Conservation (phyloP, 1,139 yeast species). For the Waltiozyma solani region DNA sequence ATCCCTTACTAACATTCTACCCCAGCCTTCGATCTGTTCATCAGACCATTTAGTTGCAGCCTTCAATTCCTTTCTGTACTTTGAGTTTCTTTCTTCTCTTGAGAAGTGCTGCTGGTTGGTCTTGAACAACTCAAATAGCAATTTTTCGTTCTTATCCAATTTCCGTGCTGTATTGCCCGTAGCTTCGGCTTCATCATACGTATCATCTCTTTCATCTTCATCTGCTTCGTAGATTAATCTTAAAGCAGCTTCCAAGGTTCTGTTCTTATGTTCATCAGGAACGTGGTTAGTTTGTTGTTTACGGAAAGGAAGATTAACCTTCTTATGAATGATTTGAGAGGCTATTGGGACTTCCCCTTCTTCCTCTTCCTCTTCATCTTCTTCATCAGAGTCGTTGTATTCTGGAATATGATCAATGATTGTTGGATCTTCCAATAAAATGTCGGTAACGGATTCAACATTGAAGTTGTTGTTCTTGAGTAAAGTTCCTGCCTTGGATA, state of each 20-base stretch:
- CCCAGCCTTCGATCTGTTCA: conserved; percentile 94
- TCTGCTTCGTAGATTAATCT: conserved; percentile 56
- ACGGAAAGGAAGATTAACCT: conserved; percentile 7
- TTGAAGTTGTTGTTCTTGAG: conserved; percentile 38
- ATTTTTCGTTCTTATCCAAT: conserved; percentile 32
- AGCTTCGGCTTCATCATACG: conserved; percentile 68
- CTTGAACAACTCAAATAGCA: conserved; percentile 48
- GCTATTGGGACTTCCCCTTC: conserved; percentile 7
- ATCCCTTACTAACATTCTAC: conserved; percentile 56
- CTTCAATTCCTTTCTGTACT: conserved; percentile 42
- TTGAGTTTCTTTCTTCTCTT: conserved; percentile 39
- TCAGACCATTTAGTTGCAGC: conserved; percentile 60
- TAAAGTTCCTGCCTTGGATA: conserved; percentile 34
- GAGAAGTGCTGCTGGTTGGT: conserved; percentile 42
- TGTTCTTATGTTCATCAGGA: conserved; percentile 39
- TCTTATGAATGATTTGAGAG: conserved; percentile 7
- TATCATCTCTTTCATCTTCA: conserved; percentile 75
- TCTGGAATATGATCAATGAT: conserved; percentile 22
- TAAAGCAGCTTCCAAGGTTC: conserved; percentile 55
- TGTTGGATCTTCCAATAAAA: conserved; percentile 51
- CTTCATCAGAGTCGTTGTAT: not conserved
- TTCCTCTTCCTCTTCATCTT: conserved; percentile 4
- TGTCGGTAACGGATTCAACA: conserved; percentile 50
- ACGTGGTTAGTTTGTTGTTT: conserved; percentile 22
- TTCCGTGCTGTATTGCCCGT: conserved; percentile 10